These are phyloP conservation scores for Myriangium duriaei DNA, from an alignment of 2,329 filamentous ascomycete genomes.

Conservation along the genomic window DNA sequence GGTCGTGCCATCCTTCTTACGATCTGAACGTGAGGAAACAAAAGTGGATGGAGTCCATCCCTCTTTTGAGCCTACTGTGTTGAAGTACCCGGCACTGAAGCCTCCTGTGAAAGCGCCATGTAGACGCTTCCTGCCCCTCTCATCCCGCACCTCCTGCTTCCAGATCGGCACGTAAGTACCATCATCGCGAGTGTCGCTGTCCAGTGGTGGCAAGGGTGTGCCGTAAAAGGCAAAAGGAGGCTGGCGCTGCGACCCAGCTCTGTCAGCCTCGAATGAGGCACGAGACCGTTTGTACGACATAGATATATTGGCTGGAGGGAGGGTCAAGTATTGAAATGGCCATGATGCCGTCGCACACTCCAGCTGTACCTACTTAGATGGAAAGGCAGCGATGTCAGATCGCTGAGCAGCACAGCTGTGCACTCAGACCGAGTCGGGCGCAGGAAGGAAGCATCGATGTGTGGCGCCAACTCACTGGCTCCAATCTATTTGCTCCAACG, in stretches of 20 bases:
- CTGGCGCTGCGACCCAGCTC: slow-evolving; percentile 32
- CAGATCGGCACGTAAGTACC: slow-evolving; percentile 89
- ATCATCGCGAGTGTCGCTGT: slow-evolving; percentile 69
- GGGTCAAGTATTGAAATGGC: slow-evolving; percentile 14
- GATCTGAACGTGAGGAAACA: slow-evolving; percentile 73
- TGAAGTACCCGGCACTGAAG: slow-evolving; percentile 96
- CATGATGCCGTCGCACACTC: slow-evolving; percentile 4
- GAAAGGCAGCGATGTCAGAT: no score
- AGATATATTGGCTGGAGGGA: slow-evolving; percentile 11
- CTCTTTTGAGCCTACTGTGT: slow-evolving; percentile 95
- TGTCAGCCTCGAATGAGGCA: slow-evolving; percentile 58
- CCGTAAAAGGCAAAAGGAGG: slow-evolving; percentile 71
- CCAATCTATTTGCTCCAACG: no score
- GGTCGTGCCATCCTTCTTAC: slow-evolving; percentile 44
- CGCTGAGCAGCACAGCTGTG: no score
- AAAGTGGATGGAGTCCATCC: slow-evolving; percentile 92
- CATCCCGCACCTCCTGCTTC: slow-evolving; percentile 96
- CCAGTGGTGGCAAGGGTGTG: slow-evolving; percentile 67
- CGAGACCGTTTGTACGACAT: slow-evolving; percentile 76
- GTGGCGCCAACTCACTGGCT: no score
- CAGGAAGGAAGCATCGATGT: no score
- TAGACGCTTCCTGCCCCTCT: slow-evolving; percentile 75
- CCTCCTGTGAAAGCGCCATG: slow-evolving; percentile 96
- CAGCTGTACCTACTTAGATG: slow-evolving; percentile 5
- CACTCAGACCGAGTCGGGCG: no score